These are phyloP conservation scores for Penstemon newberryi DNA, from an alignment of 257 asterid genomes.

Conservation along the genomic window DNA sequence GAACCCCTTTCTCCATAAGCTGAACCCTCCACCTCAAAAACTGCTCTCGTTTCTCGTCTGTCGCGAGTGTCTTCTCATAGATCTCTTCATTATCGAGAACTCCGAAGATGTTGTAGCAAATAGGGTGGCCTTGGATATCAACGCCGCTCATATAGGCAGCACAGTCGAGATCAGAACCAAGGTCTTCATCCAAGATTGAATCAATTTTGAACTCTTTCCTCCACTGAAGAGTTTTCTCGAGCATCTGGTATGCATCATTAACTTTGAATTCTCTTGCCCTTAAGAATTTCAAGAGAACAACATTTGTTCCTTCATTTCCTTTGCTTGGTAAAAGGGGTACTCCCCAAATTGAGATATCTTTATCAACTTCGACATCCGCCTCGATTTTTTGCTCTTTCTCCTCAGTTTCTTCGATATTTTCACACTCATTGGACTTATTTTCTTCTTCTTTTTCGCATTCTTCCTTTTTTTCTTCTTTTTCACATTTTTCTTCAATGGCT, in stretches of 20 bases:
- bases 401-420: too few species aligned
- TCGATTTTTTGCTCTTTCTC: too few species aligned
- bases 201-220: conserved; percentile 59
- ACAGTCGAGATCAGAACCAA: conserved; percentile 51
- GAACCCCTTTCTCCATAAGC: conserved; percentile 74
- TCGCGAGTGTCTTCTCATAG: conserved; percentile 49
- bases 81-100: conserved; percentile 50
- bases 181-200: conserved; percentile 54
- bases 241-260: conserved; percentile 64
- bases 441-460: conserved; percentile 20
- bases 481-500: neutral
- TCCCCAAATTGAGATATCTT: conserved; percentile 67
- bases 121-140: conserved; percentile 66
- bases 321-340: conserved; percentile 62
- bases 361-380: conserved; percentile 28
- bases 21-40: conserved; percentile 82
- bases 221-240: conserved; percentile 71
- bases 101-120: conserved; percentile 79
- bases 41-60: conserved; percentile 60
- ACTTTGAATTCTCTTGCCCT: conserved; percentile 78
- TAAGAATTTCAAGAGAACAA: conserved; percentile 65
- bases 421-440: too few species aligned
- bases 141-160: conserved; percentile 69
- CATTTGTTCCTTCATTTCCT: conserved; percentile 56
- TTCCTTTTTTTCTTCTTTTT: conserved; percentile 26